Percentiles rank a stretch among this genome's conserved stretches.
phyloP scores from a whole-genome alignment of 768 basidiomycete genomes.

The Cyclocybe cylindracea region DNA sequence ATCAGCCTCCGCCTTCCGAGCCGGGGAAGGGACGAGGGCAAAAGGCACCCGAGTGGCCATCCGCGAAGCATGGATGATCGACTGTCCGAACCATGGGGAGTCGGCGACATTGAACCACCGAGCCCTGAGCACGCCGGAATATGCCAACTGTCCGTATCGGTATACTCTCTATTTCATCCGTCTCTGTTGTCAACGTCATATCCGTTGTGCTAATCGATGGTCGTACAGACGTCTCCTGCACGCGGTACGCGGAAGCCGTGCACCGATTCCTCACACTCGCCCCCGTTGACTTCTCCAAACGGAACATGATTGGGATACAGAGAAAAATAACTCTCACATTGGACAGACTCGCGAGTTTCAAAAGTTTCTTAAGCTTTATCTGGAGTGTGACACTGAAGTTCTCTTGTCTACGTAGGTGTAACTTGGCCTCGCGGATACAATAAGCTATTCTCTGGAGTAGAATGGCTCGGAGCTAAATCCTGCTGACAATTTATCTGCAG shows the following conservation, averaged over 20 bases:
- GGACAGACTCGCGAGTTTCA: too few relatives aligned
- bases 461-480: too few relatives aligned
- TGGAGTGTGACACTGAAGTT: too few relatives aligned
- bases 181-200: slow-evolving; percentile 2
- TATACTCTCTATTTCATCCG: slow-evolving; percentile 2
- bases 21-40: too few relatives aligned
- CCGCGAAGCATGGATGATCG: slow-evolving; percentile 66
- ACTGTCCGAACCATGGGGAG: slow-evolving; percentile 75
- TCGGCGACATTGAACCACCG: slow-evolving; percentile 54
- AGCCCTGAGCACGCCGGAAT: slow-evolving; percentile 43
- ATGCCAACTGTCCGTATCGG: slow-evolving; percentile 43
- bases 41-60: slow-evolving; percentile 23
- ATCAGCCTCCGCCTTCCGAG: neutral
- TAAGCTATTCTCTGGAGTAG: too few relatives aligned
- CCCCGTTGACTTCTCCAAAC: too few relatives aligned
- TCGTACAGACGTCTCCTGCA: slow-evolving; percentile 53
- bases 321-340: too few relatives aligned
- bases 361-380: too few relatives aligned
- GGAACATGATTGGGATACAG: too few relatives aligned
- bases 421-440: too few relatives aligned
- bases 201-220: slow-evolving; percentile 2
- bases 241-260: slow-evolving; percentile 59
- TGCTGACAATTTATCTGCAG: too few relatives aligned
- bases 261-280: slow-evolving; percentile 50
- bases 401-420: too few relatives aligned